Evolutionary conservation across 257 asterid species (phyloP).

Genomic region (Nicotiana undulata): DNA sequence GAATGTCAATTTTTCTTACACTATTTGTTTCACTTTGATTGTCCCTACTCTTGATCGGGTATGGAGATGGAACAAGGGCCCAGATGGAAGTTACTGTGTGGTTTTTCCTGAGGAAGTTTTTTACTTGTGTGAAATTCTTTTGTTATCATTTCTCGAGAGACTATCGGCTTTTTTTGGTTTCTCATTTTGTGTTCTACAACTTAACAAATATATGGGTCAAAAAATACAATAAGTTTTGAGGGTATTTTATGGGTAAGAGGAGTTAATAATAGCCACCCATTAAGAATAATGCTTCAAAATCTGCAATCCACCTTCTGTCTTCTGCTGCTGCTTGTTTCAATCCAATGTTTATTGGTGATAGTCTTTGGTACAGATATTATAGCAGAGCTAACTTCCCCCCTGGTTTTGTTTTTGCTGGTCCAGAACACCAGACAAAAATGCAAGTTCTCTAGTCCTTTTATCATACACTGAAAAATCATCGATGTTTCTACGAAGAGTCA

Average conservation of each 20-base stretch:
- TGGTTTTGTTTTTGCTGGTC: constrained; percentile 42
- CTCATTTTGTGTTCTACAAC: too few species aligned
- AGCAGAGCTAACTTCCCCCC: constrained; percentile 36
- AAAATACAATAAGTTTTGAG: too few species aligned
- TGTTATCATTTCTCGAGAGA: too few species aligned
- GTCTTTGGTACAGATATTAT: constrained; percentile 17
- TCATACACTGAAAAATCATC: too few species aligned
- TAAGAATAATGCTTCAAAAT: neutral
- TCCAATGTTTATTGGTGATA: neutral
- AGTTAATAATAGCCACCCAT: neutral
- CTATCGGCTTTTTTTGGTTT: too few species aligned
- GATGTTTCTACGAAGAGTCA: too few species aligned
- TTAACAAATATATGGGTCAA: too few species aligned
- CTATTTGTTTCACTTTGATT: neutral
- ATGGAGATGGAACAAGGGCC: neutral
- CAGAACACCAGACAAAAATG: too few species aligned
- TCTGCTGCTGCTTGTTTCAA: neutral
- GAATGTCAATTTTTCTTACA: neutral
- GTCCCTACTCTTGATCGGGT: neutral
- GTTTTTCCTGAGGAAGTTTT: too few species aligned
- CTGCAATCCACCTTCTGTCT: neutral
- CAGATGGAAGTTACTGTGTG: neutral
- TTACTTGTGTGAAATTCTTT: too few species aligned
- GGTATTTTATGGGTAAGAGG: too few species aligned
- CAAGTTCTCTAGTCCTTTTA: too few species aligned